Evolutionary conservation across 1,139 yeast species (phyloP).

Genomic region (Geotrichum klebahnii): DNA sequence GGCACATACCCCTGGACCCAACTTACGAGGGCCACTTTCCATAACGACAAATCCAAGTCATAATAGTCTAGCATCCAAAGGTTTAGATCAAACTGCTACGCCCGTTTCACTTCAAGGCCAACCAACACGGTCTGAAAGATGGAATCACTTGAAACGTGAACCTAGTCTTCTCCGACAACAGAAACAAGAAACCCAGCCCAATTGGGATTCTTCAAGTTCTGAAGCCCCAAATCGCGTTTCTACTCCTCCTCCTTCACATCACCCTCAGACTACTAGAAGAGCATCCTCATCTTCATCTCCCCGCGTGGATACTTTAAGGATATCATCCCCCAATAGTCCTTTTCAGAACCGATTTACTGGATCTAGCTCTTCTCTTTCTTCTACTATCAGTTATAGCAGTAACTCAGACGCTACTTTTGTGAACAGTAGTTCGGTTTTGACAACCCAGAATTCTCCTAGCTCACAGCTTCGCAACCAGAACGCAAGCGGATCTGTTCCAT

Average conservation of each 20-base stretch:
- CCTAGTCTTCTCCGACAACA: neutral
- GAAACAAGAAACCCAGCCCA: neutral
- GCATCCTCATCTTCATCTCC: neutral
- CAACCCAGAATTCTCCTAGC: neutral
- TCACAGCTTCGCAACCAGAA: neutral
- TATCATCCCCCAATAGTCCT: constrained; percentile 6
- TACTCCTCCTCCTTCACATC: constrained; percentile 3
- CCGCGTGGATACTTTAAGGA: neutral
- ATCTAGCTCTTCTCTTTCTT: constrained; percentile 8
- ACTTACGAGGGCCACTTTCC: neutral
- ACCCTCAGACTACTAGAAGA: neutral
- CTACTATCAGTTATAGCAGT: neutral
- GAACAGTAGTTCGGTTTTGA: neutral
- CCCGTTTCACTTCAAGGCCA: neutral
- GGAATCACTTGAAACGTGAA: neutral
- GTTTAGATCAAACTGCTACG: neutral
- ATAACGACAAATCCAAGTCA: neutral
- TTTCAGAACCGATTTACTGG: neutral
- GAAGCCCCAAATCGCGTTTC: constrained; percentile 3
- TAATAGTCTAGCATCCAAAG: neutral
- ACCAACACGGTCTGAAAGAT: neutral
- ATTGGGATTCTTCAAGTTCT: neutral
- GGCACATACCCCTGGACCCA: neutral
- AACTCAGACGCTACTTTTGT: constrained; percentile 2
- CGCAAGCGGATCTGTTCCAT: neutral